These are phyloP conservation scores for Neoboletus subvelutipes DNA, from an alignment of 768 basidiomycete genomes.

Conservation along the genomic window DNA sequence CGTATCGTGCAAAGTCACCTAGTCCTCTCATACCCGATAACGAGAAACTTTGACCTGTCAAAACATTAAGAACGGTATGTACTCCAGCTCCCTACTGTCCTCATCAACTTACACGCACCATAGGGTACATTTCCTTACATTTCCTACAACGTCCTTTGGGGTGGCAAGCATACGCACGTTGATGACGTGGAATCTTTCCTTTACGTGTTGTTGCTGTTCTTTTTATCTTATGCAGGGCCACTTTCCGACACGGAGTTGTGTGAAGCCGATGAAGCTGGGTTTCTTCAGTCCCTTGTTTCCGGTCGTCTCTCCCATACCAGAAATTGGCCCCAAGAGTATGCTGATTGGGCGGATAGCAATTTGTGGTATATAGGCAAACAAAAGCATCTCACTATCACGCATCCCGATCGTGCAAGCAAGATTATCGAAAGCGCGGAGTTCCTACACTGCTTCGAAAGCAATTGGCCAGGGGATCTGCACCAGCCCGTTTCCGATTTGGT, in stretches of 20 bases:
- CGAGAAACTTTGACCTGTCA: neutral
- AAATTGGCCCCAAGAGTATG: conserved; percentile 4
- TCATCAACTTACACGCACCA: neutral
- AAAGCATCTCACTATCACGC: neutral
- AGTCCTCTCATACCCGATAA: neutral
- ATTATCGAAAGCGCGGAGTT: neutral
- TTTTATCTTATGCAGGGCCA: conserved; percentile 2
- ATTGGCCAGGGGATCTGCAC: neutral
- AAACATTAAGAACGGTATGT: neutral
- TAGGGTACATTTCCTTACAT: conserved; percentile 1
- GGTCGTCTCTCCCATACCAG: neutral
- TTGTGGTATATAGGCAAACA: rapidly evolving
- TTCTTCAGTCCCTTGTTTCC: neutral
- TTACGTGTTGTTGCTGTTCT: conserved; percentile 16
- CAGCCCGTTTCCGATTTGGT: neutral
- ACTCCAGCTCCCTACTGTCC: neutral
- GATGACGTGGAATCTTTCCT: conserved; percentile 20
- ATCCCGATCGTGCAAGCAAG: neutral
- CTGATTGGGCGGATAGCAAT: neutral
- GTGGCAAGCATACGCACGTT: conserved; percentile 1
- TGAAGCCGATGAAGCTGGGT: neutral
- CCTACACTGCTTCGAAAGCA: neutral
- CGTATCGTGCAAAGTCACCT: no score
- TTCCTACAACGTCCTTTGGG: neutral
- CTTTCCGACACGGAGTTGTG: neutral